Evolutionary conservation across 163 green algal species (phyloP).

Genomic region (Volvox carteri): DNA sequence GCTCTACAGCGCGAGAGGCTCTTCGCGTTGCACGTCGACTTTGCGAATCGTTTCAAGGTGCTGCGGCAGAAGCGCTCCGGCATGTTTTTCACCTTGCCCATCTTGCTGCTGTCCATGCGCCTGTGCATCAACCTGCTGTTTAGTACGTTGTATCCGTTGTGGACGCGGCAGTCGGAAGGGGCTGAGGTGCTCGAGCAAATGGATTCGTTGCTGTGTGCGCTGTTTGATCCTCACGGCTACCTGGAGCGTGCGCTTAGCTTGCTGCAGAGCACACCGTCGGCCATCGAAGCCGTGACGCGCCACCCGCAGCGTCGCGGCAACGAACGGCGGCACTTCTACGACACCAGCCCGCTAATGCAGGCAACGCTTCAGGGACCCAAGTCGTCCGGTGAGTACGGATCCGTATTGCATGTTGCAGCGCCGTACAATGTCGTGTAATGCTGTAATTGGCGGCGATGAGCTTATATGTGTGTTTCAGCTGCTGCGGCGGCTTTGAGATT

Average conservation of each 20-base stretch:
- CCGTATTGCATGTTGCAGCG: no score
- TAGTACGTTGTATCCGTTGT: constrained; percentile 63
- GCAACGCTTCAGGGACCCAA: constrained; percentile 57
- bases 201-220: constrained; percentile 57
- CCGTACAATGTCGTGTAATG: no score
- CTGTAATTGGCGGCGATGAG: no score
- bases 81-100: constrained; percentile 69
- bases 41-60: constrained; percentile 42
- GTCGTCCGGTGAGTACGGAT: constrained; percentile 31
- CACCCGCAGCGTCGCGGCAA: constrained; percentile 58
- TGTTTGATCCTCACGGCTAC: constrained; percentile 74
- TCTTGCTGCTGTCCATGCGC: constrained; percentile 60
- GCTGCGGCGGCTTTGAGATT: no score
- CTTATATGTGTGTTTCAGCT: no score
- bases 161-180: constrained; percentile 54
- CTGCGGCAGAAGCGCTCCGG: constrained; percentile 54
- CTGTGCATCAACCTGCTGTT: constrained; percentile 62
- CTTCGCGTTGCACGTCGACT: constrained; percentile 61
- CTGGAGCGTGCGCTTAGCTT: constrained; percentile 64
- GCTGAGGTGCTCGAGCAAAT: constrained; percentile 55
- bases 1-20: constrained; percentile 61
- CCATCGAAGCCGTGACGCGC: constrained; percentile 31
- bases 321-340: constrained; percentile 62
- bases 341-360: constrained; percentile 59
- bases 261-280: constrained; percentile 61